Percentiles rank a stretch among this genome's conserved stretches.
phyloP scores from a whole-genome alignment of 164 flowering plant species.

The Vitis rupestris region DNA sequence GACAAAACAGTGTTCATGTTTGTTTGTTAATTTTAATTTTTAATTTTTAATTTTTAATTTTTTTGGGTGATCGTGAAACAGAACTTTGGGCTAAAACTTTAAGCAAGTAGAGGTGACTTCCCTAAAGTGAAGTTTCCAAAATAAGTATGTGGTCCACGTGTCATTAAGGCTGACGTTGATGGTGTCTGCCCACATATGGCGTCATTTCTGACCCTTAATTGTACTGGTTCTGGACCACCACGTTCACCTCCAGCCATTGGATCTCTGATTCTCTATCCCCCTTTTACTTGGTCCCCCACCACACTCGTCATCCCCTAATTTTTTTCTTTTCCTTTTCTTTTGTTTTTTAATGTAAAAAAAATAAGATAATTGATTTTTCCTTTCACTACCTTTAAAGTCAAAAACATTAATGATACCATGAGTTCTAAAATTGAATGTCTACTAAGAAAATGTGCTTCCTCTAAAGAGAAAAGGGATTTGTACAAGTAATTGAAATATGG shows the following conservation, averaged over 20 bases:
- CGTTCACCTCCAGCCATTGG: background rate
- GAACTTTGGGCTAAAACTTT: background rate
- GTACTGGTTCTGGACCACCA: constrained; percentile 13
- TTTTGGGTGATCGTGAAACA: background rate
- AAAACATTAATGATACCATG: no score
- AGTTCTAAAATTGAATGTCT: no score
- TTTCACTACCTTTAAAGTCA: no score
- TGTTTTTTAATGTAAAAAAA: no score
- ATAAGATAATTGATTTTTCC: no score
- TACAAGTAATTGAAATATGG: no score
- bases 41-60: background rate
- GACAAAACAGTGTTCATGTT: no score
- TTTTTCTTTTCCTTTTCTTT: no score
- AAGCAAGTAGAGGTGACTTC: constrained; percentile 20
- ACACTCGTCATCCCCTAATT: no score
- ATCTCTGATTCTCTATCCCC: background rate
- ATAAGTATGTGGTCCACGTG: constrained; percentile 31
- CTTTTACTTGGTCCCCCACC: background rate
- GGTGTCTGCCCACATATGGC: constrained; percentile 23
- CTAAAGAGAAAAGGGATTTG: no score
- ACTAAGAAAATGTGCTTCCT: no score
- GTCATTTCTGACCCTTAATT: constrained; percentile 17
- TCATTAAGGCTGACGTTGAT: constrained; percentile 25
- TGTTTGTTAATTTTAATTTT: no score
- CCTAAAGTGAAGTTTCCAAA: constrained; percentile 19